These are phyloP conservation scores for Huntiella moniliformis DNA, from an alignment of 2,329 filamentous ascomycete species.

Conservation along the genomic window DNA sequence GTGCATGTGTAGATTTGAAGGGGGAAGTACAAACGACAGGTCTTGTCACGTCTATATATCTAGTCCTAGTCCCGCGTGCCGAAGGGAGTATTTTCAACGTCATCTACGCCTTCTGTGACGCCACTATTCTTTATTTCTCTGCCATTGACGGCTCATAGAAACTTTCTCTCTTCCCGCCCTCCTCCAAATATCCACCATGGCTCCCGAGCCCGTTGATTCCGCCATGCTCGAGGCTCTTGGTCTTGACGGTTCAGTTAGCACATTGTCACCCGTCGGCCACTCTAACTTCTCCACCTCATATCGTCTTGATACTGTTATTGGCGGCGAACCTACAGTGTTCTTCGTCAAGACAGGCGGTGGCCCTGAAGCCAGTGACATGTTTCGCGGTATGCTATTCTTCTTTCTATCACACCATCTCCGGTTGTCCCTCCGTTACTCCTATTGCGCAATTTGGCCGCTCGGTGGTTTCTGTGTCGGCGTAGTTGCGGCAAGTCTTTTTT, in stretches of 20 bases:
- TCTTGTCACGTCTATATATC: too few relatives aligned
- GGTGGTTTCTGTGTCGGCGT: too few relatives aligned
- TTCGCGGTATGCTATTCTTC: slow-evolving; percentile 31
- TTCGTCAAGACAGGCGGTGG: slow-evolving; percentile 57
- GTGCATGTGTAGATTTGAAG: too few relatives aligned
- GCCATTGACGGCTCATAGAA: too few relatives aligned
- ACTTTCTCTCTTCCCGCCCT: background rate
- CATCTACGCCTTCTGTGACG: background rate
- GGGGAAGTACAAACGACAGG: too few relatives aligned
- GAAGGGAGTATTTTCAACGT: too few relatives aligned
- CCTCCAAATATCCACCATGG: slow-evolving; percentile 2
- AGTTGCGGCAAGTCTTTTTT: too few relatives aligned
- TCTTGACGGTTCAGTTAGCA: slow-evolving; percentile 35
- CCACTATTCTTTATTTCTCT: background rate
- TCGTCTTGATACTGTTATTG: slow-evolving; percentile 28
- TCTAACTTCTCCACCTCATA: slow-evolving; percentile 52
- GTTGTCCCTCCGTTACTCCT: background rate
- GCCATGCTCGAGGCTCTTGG: slow-evolving; percentile 42
- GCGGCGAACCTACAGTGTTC: slow-evolving; percentile 34
- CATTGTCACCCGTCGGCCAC: slow-evolving; percentile 41
- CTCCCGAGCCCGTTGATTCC: slow-evolving; percentile 30
- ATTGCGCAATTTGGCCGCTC: background rate
- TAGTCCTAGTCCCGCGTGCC: too few relatives aligned
- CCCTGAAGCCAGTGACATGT: slow-evolving; percentile 45
- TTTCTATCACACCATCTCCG: background rate